phyloP scores from a whole-genome alignment of 108 stramenopile species.

The Fistulifera solaris region DNA sequence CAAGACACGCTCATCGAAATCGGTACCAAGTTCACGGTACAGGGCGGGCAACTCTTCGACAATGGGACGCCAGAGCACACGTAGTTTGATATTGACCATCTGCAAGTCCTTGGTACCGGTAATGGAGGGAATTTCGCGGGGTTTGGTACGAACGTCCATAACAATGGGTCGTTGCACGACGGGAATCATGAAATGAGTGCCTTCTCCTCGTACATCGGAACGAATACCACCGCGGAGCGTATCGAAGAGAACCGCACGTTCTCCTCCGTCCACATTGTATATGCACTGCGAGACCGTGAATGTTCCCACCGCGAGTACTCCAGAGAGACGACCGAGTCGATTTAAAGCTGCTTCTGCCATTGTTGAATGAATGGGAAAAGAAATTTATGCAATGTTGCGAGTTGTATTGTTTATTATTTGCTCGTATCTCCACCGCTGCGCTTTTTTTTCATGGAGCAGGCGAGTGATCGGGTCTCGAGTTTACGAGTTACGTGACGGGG shows the following conservation, averaged over 20 bases:
- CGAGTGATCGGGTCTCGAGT: too few relatives aligned
- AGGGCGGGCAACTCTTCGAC: constrained; percentile 86
- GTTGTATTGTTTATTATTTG: too few relatives aligned
- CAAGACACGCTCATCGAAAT: constrained; percentile 99
- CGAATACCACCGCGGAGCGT: constrained; percentile 90
- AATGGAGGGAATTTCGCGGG: constrained; percentile 91
- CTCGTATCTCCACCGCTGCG: too few relatives aligned
- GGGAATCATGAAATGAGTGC: constrained; percentile 90
- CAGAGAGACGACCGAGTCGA: constrained; percentile 50
- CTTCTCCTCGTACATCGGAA: constrained; percentile 85
- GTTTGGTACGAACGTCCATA: constrained; percentile 93
- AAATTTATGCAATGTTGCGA: too few relatives aligned
- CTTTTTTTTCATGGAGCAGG: too few relatives aligned
- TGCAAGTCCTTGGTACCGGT: constrained; percentile 99
- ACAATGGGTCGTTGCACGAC: constrained; percentile 88
- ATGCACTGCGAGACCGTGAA: constrained; percentile 78
- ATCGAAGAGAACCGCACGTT: constrained; percentile 99
- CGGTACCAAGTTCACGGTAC: constrained; percentile 90
- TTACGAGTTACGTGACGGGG: too few relatives aligned
- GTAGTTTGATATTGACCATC: constrained; percentile 96
- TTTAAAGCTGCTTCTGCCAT: constrained; percentile 30
- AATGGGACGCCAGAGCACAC: constrained; percentile 95
- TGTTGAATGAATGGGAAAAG: too few relatives aligned
- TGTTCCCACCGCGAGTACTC: constrained; percentile 64
- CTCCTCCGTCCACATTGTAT: constrained; percentile 96